Evolutionary conservation across 495 filamentous ascomycete species (phyloP).

Genomic region (Geopyxis carbonaria): DNA sequence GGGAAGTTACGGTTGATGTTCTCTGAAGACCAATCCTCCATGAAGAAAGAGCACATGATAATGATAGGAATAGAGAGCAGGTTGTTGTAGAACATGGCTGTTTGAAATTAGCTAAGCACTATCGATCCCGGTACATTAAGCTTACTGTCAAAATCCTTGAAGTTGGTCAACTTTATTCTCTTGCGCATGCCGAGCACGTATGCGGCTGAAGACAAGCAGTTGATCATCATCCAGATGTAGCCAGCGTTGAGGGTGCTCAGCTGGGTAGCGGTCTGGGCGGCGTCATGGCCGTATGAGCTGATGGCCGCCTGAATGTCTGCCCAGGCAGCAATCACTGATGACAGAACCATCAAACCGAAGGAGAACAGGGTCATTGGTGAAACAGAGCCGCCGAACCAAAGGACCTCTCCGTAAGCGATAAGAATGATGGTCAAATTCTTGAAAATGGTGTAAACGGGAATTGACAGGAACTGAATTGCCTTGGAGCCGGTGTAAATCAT

Average conservation of each 20-base stretch:
- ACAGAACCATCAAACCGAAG: constrained; percentile 94
- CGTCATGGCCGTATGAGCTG: constrained; percentile 38
- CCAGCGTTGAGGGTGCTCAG: constrained; percentile 86
- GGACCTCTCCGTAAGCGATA: constrained; percentile 94
- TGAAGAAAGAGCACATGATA: constrained; percentile 58
- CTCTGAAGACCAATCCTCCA: constrained; percentile 77
- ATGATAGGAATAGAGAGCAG: constrained; percentile 91
- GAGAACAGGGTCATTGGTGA: constrained; percentile 76
- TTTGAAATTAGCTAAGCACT: constrained; percentile 23
- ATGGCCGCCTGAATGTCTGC: constrained; percentile 88
- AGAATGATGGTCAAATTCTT: constrained; percentile 99
- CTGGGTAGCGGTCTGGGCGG: constrained; percentile 46
- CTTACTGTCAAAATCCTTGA: constrained; percentile 96
- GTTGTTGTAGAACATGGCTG: constrained; percentile 99
- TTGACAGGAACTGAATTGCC: constrained; percentile 88
- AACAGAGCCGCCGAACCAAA: constrained; percentile 97
- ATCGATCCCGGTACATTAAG: neutral
- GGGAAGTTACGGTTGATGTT: constrained; percentile 89
- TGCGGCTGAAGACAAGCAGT: constrained; percentile 85
- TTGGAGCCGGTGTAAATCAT: constrained; percentile 99
- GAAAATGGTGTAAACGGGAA: constrained; percentile 99
- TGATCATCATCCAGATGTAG: constrained; percentile 96
- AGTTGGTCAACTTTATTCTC: constrained; percentile 97
- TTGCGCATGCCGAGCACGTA: constrained; percentile 93
- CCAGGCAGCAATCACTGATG: constrained; percentile 90